A percentile compares a stretch with the other conserved stretches of the same genome.
Evolutionary conservation across 2,329 filamentous ascomycete species (phyloP).

Genomic region (Fusarium annulatum): DNA sequence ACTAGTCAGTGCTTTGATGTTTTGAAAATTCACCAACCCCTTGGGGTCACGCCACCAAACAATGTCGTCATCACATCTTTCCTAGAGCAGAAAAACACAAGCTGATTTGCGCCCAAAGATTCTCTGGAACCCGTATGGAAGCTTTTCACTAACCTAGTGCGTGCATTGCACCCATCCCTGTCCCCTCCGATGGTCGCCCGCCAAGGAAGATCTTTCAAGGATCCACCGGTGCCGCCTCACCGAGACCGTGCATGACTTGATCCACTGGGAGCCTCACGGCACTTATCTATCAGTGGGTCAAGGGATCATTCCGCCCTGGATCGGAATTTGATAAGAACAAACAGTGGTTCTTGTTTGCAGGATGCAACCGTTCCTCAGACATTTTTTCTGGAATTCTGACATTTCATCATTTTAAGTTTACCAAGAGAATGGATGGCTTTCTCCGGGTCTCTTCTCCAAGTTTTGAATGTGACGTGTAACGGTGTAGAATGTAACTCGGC

Average conservation of each 20-base stretch:
- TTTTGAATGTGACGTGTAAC: background rate
- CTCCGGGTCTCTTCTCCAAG: background rate
- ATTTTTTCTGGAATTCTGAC: background rate
- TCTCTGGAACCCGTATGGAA: conserved; percentile 5
- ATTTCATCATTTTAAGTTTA: background rate
- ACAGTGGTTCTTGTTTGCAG: background rate
- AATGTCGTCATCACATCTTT: conserved; percentile 15
- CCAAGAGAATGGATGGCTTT: background rate
- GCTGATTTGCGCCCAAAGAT: background rate
- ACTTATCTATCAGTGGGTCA: conserved; percentile 23
- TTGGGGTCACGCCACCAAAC: background rate
- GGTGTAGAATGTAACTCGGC: background rate
- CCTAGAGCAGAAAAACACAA: background rate
- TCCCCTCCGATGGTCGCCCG: background rate
- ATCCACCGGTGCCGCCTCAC: conserved; percentile 18
- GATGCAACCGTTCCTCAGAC: background rate
- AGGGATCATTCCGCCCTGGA: background rate
- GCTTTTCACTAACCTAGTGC: conserved; percentile 3
- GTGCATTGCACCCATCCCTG: conserved; percentile 7
- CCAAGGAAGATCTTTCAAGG: conserved; percentile 19
- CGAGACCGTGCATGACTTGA: conserved; percentile 1
- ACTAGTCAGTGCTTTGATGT: background rate
- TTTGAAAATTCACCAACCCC: background rate
- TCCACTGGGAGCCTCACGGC: conserved; percentile 21
- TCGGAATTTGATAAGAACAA: background rate